Percentiles rank a stretch among this genome's conserved stretches.
phyloP scores from a whole-genome alignment of 139 green algal genomes.

The Volvox africanus region DNA sequence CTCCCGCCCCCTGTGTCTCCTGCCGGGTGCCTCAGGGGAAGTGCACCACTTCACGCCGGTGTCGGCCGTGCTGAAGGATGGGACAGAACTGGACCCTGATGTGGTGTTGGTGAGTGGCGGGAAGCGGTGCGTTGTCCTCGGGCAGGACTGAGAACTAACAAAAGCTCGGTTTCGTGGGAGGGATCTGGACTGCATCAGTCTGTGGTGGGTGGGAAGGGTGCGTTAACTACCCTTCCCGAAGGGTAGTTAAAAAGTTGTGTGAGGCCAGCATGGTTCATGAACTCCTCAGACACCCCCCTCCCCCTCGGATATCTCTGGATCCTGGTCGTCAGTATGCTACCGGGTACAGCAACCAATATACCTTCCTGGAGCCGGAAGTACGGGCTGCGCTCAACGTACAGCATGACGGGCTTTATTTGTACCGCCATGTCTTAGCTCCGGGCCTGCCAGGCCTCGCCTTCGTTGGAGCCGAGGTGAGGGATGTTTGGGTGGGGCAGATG shows the following conservation, averaged over 20 bases:
- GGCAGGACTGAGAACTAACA: no score
- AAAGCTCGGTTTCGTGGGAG: no score
- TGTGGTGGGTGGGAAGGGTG: no score
- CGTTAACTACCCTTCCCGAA: no score
- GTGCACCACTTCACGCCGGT: conserved; percentile 29
- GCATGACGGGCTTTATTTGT: conserved; percentile 59
- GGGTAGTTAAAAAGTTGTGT: no score
- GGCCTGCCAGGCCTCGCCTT: conserved; percentile 50
- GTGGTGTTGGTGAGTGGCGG: conserved; percentile 34
- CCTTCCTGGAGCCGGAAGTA: conserved; percentile 25
- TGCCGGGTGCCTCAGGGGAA: neutral
- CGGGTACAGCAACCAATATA: conserved; percentile 42
- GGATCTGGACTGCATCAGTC: no score
- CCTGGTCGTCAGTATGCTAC: conserved; percentile 30
- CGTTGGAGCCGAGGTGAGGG: conserved; percentile 49
- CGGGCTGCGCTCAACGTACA: conserved; percentile 48
- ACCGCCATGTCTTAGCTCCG: conserved; percentile 52
- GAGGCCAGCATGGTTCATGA: no score
- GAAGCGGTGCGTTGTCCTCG: neutral
- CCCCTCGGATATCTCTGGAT: no score
- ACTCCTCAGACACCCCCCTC: no score
- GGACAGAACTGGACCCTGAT: conserved; percentile 26
- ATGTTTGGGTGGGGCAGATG: neutral
- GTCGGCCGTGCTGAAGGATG: conserved; percentile 30
- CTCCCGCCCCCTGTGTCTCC: no score